Evolutionary conservation across 1,284 basidiomycete species (phyloP), one percentile per base, ranked within the genome.

Genomic region (Schizophyllum amplum): DNA sequence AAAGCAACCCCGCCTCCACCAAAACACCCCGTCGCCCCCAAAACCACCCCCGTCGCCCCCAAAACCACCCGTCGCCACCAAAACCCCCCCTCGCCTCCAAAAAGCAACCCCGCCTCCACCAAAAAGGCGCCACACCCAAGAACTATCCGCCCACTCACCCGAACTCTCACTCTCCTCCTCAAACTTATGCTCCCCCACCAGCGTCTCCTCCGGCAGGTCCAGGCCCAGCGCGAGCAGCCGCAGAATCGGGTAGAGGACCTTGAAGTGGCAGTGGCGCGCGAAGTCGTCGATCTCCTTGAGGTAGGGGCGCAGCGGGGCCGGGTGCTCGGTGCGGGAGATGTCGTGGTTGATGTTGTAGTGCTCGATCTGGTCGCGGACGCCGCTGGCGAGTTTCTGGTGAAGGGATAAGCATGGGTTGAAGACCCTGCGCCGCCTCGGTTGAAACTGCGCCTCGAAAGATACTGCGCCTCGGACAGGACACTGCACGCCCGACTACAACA

Each of bases 281-380:
- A 84, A 84, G 0, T 69, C 73, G 22, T 75, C 68, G 21, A 89
- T 74, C 63, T 88, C 85, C 5, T 81, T 77, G 1, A 86, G 68
- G 59, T 83, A 75, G 0, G 84, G 77, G 15, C 75, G 72, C 57
- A 85, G 54, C 24, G 75, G 63, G 62, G 78, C 68, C 26, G 83
- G 78, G 69, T 84, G 77, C 60, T 57, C 63, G 17, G 71, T 72
- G 59, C 70, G 77, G 5, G 62, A 72, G 24, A 81, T 67, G 51
- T 78, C 69, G n/a, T 71, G 73, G 59, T 83, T 72, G 54, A 21
- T 56, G 60, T 79, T 80, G 62, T 84, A 85, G 55, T 77, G 71
- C 57, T 86, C 82, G 17, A 83, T 63, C 62, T 83, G 79, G 63
- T 86, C 84, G 1, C 66, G 73, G 21, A 86, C 78, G 5, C 83